phyloP scores from a whole-genome alignment of 2,329 filamentous ascomycete genomes.

The Thelonectria discophora region DNA sequence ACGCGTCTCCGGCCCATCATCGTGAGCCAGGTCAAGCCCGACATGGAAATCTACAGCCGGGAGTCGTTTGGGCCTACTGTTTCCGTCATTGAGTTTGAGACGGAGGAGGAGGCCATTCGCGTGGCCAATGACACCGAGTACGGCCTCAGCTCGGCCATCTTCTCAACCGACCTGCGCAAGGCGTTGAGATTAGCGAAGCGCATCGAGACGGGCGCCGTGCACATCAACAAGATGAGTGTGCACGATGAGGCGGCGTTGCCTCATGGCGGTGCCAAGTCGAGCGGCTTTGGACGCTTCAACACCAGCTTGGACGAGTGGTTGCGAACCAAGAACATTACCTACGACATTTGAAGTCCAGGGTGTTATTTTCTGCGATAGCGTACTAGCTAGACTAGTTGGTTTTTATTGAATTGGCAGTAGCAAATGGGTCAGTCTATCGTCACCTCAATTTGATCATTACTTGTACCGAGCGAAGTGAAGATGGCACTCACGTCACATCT shows the following conservation, averaged over 20 bases:
- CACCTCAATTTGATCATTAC: too few relatives aligned
- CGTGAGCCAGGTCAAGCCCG: conserved; percentile 64
- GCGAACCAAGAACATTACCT: conserved; percentile 22
- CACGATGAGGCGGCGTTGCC: conserved; percentile 25
- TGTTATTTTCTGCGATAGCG: not conserved
- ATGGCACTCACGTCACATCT: too few relatives aligned
- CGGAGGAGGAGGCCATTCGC: conserved; percentile 73
- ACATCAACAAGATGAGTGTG: conserved; percentile 26
- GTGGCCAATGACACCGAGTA: conserved; percentile 85
- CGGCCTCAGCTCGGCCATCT: conserved; percentile 75
- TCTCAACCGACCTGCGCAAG: conserved; percentile 70
- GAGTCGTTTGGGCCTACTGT: conserved; percentile 82
- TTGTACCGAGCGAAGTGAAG: too few relatives aligned
- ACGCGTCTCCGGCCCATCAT: conserved; percentile 69
- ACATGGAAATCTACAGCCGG: conserved; percentile 77
- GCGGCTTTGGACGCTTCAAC: conserved; percentile 25
- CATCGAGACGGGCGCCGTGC: conserved; percentile 70
- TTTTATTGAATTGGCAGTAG: too few relatives aligned
- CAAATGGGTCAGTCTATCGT: too few relatives aligned
- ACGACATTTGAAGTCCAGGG: conserved; percentile 8
- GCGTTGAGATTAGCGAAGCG: conserved; percentile 65
- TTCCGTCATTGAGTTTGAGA: conserved; percentile 69
- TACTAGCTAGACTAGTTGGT: too few relatives aligned
- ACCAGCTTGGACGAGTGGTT: conserved; percentile 21
- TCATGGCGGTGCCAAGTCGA: conserved; percentile 26